Base-by-base conservation (phyloP, 2,329 filamentous ascomycete genomes). In the Claviceps pusilla region DNA sequence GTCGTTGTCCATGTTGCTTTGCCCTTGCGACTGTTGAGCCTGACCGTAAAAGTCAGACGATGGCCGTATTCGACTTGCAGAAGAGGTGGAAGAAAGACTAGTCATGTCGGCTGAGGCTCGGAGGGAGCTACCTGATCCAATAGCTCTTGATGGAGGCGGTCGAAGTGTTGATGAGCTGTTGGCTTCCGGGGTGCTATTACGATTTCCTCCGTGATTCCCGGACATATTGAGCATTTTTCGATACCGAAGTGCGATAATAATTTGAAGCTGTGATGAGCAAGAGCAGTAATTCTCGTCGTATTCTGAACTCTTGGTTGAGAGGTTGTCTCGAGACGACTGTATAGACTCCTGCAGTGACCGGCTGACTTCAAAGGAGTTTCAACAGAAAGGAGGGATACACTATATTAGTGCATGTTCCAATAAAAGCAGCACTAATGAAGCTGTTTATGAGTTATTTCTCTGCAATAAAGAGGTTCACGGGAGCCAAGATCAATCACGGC, bases 91-190 rank as follows among this genome's bases (percentile, higher is more conserved):
- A 71, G 82, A 67, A 66, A 95, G 87, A 51, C 84, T 84, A 58
- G 89, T 87, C 87, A 97, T 95, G 68, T 98, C 93, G 64, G 93
- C 91, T 52, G 93, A 98, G 49, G 90, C 89, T 64, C 93, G 89
- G 59, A 98, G 83, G 68, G 93, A 87, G 70, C 91, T 87, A 54
- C 84, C 84, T 57, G 86, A 79, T 57, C 83, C 87, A 62, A 94
- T 76, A 48, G 84, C 79, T 62, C 91, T 82, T 60, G 90, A 86
- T 46, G 83, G 79, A 50, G 89, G 87, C 50, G 90, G 88, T 58
- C 91, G 86, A 64, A 95, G 83, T 59, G 88, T 83, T 53, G 84
- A 85, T 57, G 87, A 82, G 65, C 83, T 89, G 63, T 84, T 86
- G 53, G 86, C 88, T 75, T 97, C 93, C 54, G 93, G 93, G 48